Base-by-base conservation (phyloP, 805 yeast genomes). In the Kodamaea kaohsiungensis region DNA sequence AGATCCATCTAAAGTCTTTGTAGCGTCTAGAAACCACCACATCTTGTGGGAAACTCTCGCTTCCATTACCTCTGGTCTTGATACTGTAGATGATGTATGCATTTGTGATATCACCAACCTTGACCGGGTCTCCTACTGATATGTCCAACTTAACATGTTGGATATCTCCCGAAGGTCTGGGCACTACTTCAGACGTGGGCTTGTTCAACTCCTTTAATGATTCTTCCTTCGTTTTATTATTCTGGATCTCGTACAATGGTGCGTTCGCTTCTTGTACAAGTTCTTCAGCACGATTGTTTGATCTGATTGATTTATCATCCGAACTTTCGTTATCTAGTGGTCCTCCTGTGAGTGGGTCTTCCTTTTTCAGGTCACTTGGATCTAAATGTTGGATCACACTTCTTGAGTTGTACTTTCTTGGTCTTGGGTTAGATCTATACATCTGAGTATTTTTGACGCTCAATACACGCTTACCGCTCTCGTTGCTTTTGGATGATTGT, bases 1-100 rank as follows among this genome's bases (percentile, higher is more conserved):
- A 93, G 10, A 95, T 77, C 98, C 98, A 93, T 56, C 97, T 76
- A 70, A 95, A 93, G 69, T 95, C 99, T 51, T 86, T 83, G 69
- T 93, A 95, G 59, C 99, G 80, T 66, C 99, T 79, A 4, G 90
- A 82, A 0, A 92, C 98, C 5, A 59, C 54, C 10, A 56, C 52
- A 7, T 53, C 55, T 12, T 56, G 54, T 2, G 65, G 61, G 35
- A 60, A 62, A 10, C 48, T 38, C 48, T 53, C 18, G 42, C 56
- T 38, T 12, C 42, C 54, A 39, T 53, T 9, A 10, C 81, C 79
- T 49, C 77, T 75, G 13, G 96, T 84, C 35, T 80, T 81, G 18
- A 95, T 89, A 1, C 88, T 82, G 69, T 93, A 95, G 6, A 89
- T 96, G 1, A 93, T 89, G 67, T 95, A 97, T 1, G 96, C 88